Base-by-base conservation (phyloP, 2,329 filamentous ascomycete genomes). In the Aspergillus pseudotamarii region DNA sequence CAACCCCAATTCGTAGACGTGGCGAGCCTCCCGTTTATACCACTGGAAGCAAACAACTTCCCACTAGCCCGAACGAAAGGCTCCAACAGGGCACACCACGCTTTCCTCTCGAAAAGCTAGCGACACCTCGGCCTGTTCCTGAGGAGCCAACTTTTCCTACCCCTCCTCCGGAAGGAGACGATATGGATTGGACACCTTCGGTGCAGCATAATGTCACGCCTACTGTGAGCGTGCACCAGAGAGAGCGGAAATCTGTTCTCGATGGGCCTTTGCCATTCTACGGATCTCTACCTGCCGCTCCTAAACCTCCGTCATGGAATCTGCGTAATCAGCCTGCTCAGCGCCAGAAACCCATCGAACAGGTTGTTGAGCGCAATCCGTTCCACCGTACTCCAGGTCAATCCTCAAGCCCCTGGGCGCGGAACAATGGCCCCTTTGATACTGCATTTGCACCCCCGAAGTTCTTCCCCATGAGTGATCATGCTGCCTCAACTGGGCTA, bases 151-250 rank as follows among this genome's bases (percentile, higher is more conserved):
- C 71, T 38, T 72, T 78, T 57, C 71, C 76, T 23, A 79, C 78
- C 23, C 77, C 76, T 57, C 77, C 78, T 16, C 75, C 76, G 6
- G 79, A 80, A 57, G 71, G 68, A 21, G 80, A 82, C 63, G 75
- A 75, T 48, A 84, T 84, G 82, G 82, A 84, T 64, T 84, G 82
- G 82, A 80, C 79, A 38, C 82, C 82, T n/a, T 80, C 81, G 41
- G 64, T 71, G 46, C 75, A 79, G 46, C 72, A 77, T 59, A 65
- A 75, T 23, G 71, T 79, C 23, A 72, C 71, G 51, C 75, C 75
- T 36, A 76, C 57, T 8, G 65, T 74, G 16, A 74, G 73, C 57
- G 65, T 74, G n/a, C 65, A 71, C 34, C 70, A 71, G 43, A 72
- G 74, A 50, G 70, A 75, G 48, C 69, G 70, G 53, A 71, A 66